phyloP scores from a whole-genome alignment of 2,329 filamentous ascomycete genomes.

The Davidsoniella eucalypti region DNA sequence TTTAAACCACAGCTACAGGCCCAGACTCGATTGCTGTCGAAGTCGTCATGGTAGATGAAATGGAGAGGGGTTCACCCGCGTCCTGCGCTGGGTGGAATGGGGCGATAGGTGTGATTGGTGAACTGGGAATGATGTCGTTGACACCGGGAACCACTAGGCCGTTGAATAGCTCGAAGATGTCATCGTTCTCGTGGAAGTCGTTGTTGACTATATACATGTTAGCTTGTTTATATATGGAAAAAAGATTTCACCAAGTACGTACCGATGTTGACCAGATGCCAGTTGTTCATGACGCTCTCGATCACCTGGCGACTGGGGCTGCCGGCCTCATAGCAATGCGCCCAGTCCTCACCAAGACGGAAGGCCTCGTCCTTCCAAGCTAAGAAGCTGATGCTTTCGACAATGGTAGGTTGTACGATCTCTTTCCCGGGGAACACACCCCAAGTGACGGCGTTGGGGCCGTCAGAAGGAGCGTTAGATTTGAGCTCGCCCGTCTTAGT shows the following conservation, averaged over 20 bases:
- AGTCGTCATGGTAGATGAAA: not conserved
- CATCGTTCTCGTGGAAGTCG: constrained; percentile 74
- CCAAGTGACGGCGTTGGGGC: constrained; percentile 97
- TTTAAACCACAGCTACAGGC: constrained; percentile 9
- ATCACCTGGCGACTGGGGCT: constrained; percentile 69
- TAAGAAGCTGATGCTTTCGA: constrained; percentile 92
- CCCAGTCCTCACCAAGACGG: constrained; percentile 83
- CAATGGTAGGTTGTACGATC: constrained; percentile 99
- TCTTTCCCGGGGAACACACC: constrained; percentile 97
- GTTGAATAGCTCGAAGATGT: constrained; percentile 75
- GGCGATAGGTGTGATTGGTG: not conserved
- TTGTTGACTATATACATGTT: constrained; percentile 59
- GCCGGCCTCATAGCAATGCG: constrained; percentile 65
- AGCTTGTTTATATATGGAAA: not conserved
- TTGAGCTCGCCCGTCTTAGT: constrained; percentile 66
- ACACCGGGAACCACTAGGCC: constrained; percentile 54
- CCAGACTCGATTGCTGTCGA: constrained; percentile 1
- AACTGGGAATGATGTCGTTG: constrained; percentile 21
- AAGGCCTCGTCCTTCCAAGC: constrained; percentile 99
- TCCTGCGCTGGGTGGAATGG: constrained; percentile 8
- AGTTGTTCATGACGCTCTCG: constrained; percentile 68
- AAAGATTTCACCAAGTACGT: constrained; percentile 20
- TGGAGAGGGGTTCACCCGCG: constrained; percentile 1
- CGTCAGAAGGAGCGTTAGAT: constrained; percentile 71
- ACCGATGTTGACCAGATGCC: constrained; percentile 94